phyloP scores from a whole-genome alignment of 23 red algal genomes.

The Gracilaria caudata region DNA sequence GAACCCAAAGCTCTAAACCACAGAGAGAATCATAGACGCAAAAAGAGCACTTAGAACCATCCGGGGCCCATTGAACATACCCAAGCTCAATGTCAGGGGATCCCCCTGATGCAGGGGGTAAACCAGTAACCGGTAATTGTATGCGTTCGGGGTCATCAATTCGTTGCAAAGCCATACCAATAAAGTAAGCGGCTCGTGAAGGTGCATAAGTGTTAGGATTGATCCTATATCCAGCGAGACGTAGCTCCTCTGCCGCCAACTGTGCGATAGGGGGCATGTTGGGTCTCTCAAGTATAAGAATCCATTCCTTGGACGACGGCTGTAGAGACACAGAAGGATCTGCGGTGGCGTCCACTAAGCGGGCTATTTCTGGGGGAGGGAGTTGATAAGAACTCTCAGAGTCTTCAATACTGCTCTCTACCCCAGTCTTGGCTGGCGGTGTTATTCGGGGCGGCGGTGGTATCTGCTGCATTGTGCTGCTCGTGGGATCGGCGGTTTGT shows the following conservation, averaged over 20 bases:
- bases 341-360: constrained; percentile 72
- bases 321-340: constrained; percentile 76
- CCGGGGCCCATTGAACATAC: constrained; percentile 91
- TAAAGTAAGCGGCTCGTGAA: constrained; percentile 83
- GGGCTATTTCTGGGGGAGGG: constrained; percentile 69
- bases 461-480: background rate
- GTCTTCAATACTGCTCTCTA: constrained; percentile 39
- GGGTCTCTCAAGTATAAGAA: constrained; percentile 81
- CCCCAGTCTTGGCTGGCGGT: constrained; percentile 6
- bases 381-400: constrained; percentile 64
- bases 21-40: constrained; percentile 72
- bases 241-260: constrained; percentile 78
- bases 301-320: constrained; percentile 68
- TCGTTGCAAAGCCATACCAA: constrained; percentile 71
- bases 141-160: constrained; percentile 54
- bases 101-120: constrained; percentile 41
- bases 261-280: constrained; percentile 79
- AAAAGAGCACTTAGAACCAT: constrained; percentile 83
- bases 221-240: constrained; percentile 93
- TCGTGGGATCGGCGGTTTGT: background rate
- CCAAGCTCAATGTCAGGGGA: constrained; percentile 61
- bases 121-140: constrained; percentile 39
- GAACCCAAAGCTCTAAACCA: constrained; percentile 86
- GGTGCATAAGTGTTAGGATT: constrained; percentile 87
- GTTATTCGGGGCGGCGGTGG: constrained; percentile 26